Conservation (phyloP, 1,284 basidiomycete genomes). For the Cutaneotrichosporon daszewskae region DNA sequence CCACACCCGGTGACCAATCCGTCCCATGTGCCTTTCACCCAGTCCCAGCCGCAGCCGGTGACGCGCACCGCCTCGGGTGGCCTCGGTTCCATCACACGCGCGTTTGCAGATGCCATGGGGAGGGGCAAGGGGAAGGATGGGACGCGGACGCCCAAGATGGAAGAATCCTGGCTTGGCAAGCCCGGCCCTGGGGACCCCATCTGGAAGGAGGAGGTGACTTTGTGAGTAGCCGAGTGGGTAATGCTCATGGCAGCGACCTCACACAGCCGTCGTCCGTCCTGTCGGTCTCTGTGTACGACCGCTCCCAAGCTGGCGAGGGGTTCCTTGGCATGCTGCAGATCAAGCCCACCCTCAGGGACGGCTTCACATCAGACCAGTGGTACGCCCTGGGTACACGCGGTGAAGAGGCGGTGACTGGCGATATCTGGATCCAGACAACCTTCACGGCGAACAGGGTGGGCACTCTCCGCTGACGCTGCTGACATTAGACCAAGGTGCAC, state of each 20-base stretch:
- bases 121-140: conserved; percentile 46
- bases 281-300: conserved; percentile 89
- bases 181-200: conserved; percentile 68
- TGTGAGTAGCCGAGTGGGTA: conserved; percentile 58
- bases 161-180: conserved; percentile 39
- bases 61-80: conserved; percentile 29
- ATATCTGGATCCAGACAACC: conserved; percentile 89
- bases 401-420: conserved; percentile 76
- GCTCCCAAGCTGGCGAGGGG: conserved; percentile 69
- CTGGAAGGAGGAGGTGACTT: conserved; percentile 98
- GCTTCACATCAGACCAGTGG: conserved; percentile 96
- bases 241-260: conserved; percentile 64
- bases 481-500: conserved; percentile 64
- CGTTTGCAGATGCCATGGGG: conserved; percentile 51
- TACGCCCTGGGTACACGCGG: conserved; percentile 74
- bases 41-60: conserved; percentile 34
- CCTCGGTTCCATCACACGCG: conserved; percentile 60
- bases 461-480: conserved; percentile 13
- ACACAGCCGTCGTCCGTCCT: conserved; percentile 83
- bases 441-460: conserved; percentile 84
- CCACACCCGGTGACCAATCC: conserved; percentile 51
- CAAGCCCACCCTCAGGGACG: conserved; percentile 80
- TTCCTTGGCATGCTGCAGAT: conserved; percentile 91
- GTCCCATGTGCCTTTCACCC: conserved; percentile 40
- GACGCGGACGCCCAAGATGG: conserved; percentile 42